Conservation (phyloP, 768 basidiomycete genomes). For the Pleurotus sapidus region DNA sequence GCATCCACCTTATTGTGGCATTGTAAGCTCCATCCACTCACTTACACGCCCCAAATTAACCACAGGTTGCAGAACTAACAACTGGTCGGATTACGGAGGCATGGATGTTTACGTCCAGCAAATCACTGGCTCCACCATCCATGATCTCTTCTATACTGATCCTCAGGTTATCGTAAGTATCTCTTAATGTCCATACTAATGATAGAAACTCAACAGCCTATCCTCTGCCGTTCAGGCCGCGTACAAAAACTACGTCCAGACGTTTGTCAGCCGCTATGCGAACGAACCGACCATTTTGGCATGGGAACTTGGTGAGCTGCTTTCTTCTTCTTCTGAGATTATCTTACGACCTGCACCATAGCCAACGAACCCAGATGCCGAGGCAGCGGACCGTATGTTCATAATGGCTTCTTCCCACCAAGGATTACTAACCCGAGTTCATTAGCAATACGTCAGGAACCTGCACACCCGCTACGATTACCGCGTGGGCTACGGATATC, state of each 20-base stretch:
- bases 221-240: constrained; percentile 21
- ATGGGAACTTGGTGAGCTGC: constrained; percentile 26
- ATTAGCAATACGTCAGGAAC: constrained; percentile 32
- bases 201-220: neutral
- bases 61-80: constrained; percentile 43
- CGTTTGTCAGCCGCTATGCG: constrained; percentile 25
- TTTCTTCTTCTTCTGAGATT: constrained; percentile 16
- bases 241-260: constrained; percentile 29
- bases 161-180: constrained; percentile 26
- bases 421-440: neutral
- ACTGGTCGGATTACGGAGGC: constrained; percentile 54
- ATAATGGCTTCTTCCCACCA: neutral
- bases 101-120: constrained; percentile 34
- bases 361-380: constrained; percentile 16
- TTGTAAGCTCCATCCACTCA: constrained; percentile 31
- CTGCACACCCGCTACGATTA: constrained; percentile 24
- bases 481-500: constrained; percentile 26
- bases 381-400: constrained; percentile 9
- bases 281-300: constrained; percentile 23
- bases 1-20: constrained; percentile 56
- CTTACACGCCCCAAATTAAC: no score
- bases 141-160: constrained; percentile 37
- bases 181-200: neutral
- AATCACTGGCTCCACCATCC: constrained; percentile 22
- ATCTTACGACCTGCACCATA: constrained; percentile 13